Conservation (phyloP, 768 basidiomycete genomes). For the Suillus spraguei region DNA sequence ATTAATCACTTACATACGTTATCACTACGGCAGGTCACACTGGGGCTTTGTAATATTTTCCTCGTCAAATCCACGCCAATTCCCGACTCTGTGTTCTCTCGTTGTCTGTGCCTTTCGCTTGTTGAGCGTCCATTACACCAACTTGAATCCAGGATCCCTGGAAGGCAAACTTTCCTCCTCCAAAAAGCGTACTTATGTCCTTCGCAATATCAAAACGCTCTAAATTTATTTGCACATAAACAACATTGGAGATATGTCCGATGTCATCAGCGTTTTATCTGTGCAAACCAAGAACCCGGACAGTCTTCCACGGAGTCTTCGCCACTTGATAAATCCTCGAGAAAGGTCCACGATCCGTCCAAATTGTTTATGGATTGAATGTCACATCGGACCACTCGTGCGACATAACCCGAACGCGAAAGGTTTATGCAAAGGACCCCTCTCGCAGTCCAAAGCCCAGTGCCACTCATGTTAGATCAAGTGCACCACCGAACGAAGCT, state of each 20-base stretch:
- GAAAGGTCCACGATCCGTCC: conserved; percentile 21
- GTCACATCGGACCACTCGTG: background rate
- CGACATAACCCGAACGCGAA: background rate
- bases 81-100: too few relatives aligned
- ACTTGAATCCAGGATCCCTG: too few relatives aligned
- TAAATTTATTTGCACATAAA: conserved; percentile 60
- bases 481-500: background rate
- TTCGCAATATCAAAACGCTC: conserved; percentile 44
- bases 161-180: too few relatives aligned
- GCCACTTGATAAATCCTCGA: background rate
- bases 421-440: background rate
- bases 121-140: too few relatives aligned
- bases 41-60: too few relatives aligned
- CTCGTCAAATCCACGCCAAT: too few relatives aligned
- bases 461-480: background rate
- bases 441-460: background rate
- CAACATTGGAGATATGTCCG: conserved; percentile 44
- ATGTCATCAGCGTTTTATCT: background rate
- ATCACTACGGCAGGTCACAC: too few relatives aligned
- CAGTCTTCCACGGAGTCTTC: background rate
- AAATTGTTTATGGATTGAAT: conserved; percentile 13
- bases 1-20: too few relatives aligned
- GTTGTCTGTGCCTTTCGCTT: too few relatives aligned
- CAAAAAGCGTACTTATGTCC: conserved; percentile 25
- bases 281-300: background rate